phyloP scores from a whole-genome alignment of 805 yeast genomes.

The Yarrowia sp. region DNA sequence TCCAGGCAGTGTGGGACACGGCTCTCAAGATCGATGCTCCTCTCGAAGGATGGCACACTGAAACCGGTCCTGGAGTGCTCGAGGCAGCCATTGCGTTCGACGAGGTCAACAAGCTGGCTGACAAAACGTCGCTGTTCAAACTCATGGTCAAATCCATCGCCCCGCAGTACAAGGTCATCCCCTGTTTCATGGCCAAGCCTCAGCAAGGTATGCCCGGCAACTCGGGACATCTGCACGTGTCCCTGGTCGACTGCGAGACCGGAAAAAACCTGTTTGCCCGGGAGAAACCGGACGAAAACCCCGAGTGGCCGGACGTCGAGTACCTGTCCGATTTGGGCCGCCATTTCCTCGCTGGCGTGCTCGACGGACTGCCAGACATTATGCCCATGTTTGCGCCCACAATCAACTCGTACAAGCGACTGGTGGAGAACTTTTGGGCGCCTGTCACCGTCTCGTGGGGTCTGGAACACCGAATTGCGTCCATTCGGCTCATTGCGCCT shows the following conservation, averaged over 20 bases:
- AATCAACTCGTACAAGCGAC: conserved; percentile 50
- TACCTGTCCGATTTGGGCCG: conserved; percentile 47
- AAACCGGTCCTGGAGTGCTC: conserved; percentile 51
- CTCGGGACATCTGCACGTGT: conserved; percentile 50
- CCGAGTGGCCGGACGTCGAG: conserved; percentile 47
- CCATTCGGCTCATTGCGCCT: conserved; percentile 49
- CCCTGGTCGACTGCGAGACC: conserved; percentile 44
- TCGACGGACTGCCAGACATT: conserved; percentile 48
- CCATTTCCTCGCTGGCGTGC: conserved; percentile 50
- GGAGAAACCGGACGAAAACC: conserved; percentile 43
- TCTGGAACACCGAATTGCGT: conserved; percentile 49
- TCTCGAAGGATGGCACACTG: conserved; percentile 51
- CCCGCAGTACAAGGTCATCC: conserved; percentile 45
- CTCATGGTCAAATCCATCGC: conserved; percentile 47
- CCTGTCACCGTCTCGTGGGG: conserved; percentile 52
- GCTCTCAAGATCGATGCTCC: conserved; percentile 44
- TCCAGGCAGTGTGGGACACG: conserved; percentile 45
- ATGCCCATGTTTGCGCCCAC: conserved; percentile 51
- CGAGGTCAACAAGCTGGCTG: conserved; percentile 48
- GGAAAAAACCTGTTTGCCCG: conserved; percentile 47
- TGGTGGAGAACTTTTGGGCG: conserved; percentile 51
- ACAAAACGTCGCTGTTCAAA: conserved; percentile 49
- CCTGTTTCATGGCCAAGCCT: conserved; percentile 53
- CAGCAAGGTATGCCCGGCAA: conserved; percentile 50
- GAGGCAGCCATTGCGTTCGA: conserved; percentile 50